These are phyloP conservation scores for Neocucurbitaria cava DNA, from an alignment of 2,329 filamentous ascomycete genomes.

Conservation along the genomic window DNA sequence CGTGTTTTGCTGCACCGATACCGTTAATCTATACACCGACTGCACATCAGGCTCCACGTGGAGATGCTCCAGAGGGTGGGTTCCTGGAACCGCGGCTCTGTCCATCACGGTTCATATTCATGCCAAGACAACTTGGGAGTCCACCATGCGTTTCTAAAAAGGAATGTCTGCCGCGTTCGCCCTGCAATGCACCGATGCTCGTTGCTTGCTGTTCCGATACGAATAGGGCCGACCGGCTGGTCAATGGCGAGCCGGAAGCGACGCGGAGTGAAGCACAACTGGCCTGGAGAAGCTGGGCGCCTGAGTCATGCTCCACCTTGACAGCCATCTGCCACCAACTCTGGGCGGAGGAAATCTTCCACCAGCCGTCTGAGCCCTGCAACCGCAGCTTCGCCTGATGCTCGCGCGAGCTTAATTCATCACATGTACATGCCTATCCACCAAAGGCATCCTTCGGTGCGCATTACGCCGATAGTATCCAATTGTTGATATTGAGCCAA, in stretches of 20 bases:
- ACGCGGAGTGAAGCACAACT: conserved; percentile 12
- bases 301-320: conserved; percentile 4
- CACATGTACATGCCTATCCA: conserved; percentile 21
- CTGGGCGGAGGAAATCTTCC: conserved; percentile 27
- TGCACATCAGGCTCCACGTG: conserved; percentile 24
- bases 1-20: conserved; percentile 32
- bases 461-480: conserved; percentile 27
- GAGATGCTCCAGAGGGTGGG: conserved; percentile 15
- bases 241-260: conserved; percentile 4
- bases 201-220: conserved; percentile 19
- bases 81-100: conserved; percentile 21
- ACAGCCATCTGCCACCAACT: conserved; percentile 21
- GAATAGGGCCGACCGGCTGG: conserved; percentile 10
- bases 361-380: conserved; percentile 25
- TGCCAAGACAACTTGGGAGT: conserved; percentile 8
- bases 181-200: conserved; percentile 26
- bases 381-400: conserved; percentile 19
- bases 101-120: conserved; percentile 4
- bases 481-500: conserved; percentile 26
- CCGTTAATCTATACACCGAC: conserved; percentile 27
- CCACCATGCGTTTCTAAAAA: conserved; percentile 6
- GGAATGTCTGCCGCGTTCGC: conserved; percentile 20
- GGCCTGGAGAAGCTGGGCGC: conserved; percentile 10
- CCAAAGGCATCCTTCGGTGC: conserved; percentile 23
- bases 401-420: conserved; percentile 28